phyloP scores from a whole-genome alignment of 176 grass and related monocot species.

The Paspalum vaginatum region DNA sequence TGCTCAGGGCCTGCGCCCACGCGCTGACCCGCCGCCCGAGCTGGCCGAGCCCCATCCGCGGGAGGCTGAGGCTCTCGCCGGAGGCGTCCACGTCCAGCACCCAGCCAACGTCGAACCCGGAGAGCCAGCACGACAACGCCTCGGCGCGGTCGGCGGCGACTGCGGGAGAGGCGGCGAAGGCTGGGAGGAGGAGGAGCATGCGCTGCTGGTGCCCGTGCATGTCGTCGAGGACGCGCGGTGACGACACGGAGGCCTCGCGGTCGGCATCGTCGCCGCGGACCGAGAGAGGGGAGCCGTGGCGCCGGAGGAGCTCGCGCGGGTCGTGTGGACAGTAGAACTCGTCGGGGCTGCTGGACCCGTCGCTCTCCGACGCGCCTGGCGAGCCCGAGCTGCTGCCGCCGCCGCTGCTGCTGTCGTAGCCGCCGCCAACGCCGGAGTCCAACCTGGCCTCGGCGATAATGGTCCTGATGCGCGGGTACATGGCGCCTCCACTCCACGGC shows the following conservation, averaged over 20 bases:
- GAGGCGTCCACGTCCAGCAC: slow-evolving; percentile 17
- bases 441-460: not conserved
- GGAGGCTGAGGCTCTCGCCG: slow-evolving; percentile 9
- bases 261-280: not conserved
- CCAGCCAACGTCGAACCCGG: slow-evolving; percentile 39
- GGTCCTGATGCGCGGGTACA: not conserved
- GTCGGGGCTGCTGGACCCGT: slow-evolving; percentile 39
- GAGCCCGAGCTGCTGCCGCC: slow-evolving; percentile 32
- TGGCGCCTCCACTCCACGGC: not conserved
- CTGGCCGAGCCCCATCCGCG: slow-evolving; percentile 23
- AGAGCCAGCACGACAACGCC: slow-evolving; percentile 30
- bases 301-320: slow-evolving; percentile 19
- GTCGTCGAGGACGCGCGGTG: slow-evolving; percentile 18
- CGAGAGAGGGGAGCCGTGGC: not conserved
- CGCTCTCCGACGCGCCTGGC: slow-evolving; percentile 32
- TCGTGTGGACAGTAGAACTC: slow-evolving; percentile 4
- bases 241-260: not conserved
- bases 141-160: not conserved
- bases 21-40: slow-evolving; percentile 11
- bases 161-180: slow-evolving; percentile 12
- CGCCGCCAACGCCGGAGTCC: not conserved
- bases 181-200: slow-evolving; percentile 27
- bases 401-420: slow-evolving; percentile 24
- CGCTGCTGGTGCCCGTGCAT: slow-evolving; percentile 36
- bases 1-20: slow-evolving; percentile 28